These are phyloP conservation scores for Pythium aristosporum DNA, from an alignment of 352 stramenopile species.

Conservation along the genomic window DNA sequence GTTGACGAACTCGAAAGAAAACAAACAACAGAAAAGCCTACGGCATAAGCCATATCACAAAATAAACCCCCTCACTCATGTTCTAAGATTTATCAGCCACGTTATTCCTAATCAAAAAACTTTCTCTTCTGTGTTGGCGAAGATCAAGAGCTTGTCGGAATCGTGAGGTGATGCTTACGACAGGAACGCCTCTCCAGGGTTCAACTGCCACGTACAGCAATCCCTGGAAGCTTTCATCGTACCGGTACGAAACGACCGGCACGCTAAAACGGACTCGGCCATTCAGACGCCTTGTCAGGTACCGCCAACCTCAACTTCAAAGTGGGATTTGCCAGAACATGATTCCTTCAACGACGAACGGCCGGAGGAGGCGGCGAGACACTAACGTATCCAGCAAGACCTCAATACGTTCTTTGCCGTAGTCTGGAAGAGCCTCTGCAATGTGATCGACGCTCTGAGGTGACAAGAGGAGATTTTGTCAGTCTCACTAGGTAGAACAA, in stretches of 20 bases:
- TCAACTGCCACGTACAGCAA: slow-evolving; percentile 22
- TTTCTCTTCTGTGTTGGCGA: background rate
- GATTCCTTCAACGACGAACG: slow-evolving; percentile 81
- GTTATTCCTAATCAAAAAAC: too few species aligned
- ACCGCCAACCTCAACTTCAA: slow-evolving; percentile 21
- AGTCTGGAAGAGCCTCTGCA: slow-evolving; percentile 62
- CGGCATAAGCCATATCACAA: slow-evolving; percentile 1
- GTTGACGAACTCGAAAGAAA: background rate
- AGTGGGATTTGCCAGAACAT: slow-evolving; percentile 81
- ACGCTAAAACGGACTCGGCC: background rate
- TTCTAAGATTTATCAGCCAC: background rate
- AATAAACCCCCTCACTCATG: slow-evolving; percentile 3
- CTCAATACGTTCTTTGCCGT: slow-evolving; percentile 70
- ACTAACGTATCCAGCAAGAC: slow-evolving; percentile 79
- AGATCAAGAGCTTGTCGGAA: background rate
- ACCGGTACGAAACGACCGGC: background rate
- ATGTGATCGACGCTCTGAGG: slow-evolving; percentile 69
- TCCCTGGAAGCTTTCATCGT: background rate
- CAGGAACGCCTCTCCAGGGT: background rate
- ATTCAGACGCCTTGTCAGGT: background rate
- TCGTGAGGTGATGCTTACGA: background rate
- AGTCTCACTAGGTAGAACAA: slow-evolving; percentile 2
- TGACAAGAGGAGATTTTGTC: background rate
- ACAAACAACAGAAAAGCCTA: background rate
- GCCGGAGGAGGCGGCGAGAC: slow-evolving; percentile 66